A percentile compares a stretch with the other conserved stretches of the same genome.
These are phyloP conservation scores for Pezicula neosporulosa DNA, from an alignment of 2,329 filamentous ascomycete species.

Conservation along the genomic window DNA sequence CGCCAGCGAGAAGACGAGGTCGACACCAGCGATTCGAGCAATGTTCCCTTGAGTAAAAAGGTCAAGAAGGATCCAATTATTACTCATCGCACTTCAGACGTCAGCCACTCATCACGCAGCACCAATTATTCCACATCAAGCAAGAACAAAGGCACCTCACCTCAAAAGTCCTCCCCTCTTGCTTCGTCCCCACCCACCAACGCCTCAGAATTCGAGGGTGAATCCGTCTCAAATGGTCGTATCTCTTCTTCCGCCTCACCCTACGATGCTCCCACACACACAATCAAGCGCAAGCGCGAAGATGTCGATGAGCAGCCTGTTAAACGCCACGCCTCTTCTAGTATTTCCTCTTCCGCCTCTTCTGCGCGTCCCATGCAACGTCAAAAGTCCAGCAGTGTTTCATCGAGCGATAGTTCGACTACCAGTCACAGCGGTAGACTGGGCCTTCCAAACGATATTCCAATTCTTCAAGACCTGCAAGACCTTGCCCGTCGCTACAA, in stretches of 20 bases:
- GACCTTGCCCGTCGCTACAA: slow-evolving; percentile 54
- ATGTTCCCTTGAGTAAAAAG: slow-evolving; percentile 26
- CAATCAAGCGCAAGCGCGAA: slow-evolving; percentile 20
- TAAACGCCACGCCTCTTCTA: background rate
- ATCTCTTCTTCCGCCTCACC: slow-evolving; percentile 21
- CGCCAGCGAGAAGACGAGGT: slow-evolving; percentile 42
- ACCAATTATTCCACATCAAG: slow-evolving; percentile 30
- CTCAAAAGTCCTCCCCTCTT: slow-evolving; percentile 60
- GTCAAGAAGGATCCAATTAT: slow-evolving; percentile 22
- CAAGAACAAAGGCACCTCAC: slow-evolving; percentile 49
- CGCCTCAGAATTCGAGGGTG: slow-evolving; percentile 55
- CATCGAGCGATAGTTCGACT: slow-evolving; percentile 21
- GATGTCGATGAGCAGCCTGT: background rate
- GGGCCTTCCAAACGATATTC: slow-evolving; percentile 34
- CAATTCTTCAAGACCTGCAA: slow-evolving; percentile 42
- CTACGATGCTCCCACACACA: slow-evolving; percentile 15
- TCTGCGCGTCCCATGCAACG: slow-evolving; percentile 10
- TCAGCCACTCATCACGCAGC: slow-evolving; percentile 42
- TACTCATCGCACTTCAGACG: slow-evolving; percentile 43
- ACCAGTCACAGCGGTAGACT: slow-evolving; percentile 9
- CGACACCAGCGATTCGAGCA: slow-evolving; percentile 23
- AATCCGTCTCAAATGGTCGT: slow-evolving; percentile 16
- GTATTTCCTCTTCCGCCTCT: background rate
- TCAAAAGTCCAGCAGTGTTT: slow-evolving; percentile 27
- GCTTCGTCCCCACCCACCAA: slow-evolving; percentile 65